Evolutionary conservation across 352 stramenopile species (phyloP).

Genomic region (Phytophthora citricola): DNA sequence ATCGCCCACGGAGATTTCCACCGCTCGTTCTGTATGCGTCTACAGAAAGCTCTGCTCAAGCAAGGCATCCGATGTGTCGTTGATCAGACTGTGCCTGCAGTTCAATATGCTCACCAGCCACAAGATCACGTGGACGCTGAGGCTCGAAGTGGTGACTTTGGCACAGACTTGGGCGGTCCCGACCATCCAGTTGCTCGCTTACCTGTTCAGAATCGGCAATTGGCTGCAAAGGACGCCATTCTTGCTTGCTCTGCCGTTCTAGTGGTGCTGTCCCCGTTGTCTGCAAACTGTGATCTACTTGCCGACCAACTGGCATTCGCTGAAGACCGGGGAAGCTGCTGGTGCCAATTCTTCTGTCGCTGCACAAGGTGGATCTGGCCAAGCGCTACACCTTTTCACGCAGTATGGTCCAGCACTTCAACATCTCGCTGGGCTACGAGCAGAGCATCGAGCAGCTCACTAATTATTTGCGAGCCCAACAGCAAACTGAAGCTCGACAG

Average conservation of each 20-base stretch:
- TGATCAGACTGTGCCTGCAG: constrained; percentile 55
- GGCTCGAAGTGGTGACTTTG: constrained; percentile 20
- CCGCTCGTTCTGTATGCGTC: constrained; percentile 59
- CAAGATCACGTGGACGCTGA: constrained; percentile 23
- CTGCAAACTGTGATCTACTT: constrained; percentile 71
- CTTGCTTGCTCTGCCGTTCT: constrained; percentile 71
- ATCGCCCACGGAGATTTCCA: constrained; percentile 83
- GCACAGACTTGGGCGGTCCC: constrained; percentile 8
- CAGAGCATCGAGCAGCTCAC: constrained; percentile 74
- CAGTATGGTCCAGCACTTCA: constrained; percentile 81
- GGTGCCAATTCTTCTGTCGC: constrained; percentile 74
- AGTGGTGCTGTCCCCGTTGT: constrained; percentile 73
- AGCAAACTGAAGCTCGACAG: constrained; percentile 39
- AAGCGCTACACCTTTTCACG: constrained; percentile 86
- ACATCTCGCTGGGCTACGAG: constrained; percentile 75
- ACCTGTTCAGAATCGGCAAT: constrained; percentile 64
- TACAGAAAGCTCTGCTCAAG: constrained; percentile 67
- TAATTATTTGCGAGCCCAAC: constrained; percentile 45
- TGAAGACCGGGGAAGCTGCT: constrained; percentile 79
- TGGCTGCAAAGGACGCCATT: constrained; percentile 81
- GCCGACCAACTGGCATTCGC: constrained; percentile 84
- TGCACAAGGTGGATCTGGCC: constrained; percentile 74
- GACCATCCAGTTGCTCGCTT: constrained; percentile 25
- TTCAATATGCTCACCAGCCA: constrained; percentile 47
- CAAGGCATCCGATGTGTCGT: constrained; percentile 66